Base-by-base conservation (phyloP, 2,329 filamentous ascomycete genomes). In the Colletotrichum cereale region DNA sequence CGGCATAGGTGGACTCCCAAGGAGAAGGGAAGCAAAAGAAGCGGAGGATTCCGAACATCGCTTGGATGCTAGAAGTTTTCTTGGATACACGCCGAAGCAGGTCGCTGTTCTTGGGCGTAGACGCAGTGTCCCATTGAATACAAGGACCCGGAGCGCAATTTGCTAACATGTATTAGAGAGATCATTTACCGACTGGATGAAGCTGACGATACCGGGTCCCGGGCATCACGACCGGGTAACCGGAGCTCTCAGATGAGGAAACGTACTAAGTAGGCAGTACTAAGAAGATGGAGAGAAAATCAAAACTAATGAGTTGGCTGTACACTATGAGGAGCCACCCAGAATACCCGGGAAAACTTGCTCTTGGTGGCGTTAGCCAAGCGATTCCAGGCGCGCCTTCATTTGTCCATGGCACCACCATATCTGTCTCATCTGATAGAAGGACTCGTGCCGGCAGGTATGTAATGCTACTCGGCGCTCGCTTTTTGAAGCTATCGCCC, bases 281-380 rank as follows among this genome's bases (percentile, higher is more conserved):
- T 10, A 38, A 38, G 36, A 38, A 2, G 36, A 11, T 11, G 36
- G 36, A 38, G 8, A 11, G 36, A 6, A 38, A 38, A 38, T 10
- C 6, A 38, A 11, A 38, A 38, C 36, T 11, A 7, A 10, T 38
- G 2, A 38, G 6, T 11, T 38, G 36, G 10, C 36, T 38, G 36
- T 38, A 10, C n/a, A n/a, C n/a, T n/a, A 38, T 10, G 36, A 11
- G 36, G 36, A 38, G 36, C 36, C 6, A 38, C 29, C 34, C 11
- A 69, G 34, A 48, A 4, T 34, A 36, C 14, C 26, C 7, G 14
- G 21, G 50, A 48, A 62, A 67, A 67, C 57, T 62, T 67, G 65
- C 65, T 67, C 65, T 62, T 18, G 52, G 62, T 67, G 65, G 58
- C 57, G 56, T 56, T 62, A 48, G 65, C 65, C 65, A 67, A 62